Base-by-base conservation (phyloP, 75 land plant genomes). In the Pinus taeda region DNA sequence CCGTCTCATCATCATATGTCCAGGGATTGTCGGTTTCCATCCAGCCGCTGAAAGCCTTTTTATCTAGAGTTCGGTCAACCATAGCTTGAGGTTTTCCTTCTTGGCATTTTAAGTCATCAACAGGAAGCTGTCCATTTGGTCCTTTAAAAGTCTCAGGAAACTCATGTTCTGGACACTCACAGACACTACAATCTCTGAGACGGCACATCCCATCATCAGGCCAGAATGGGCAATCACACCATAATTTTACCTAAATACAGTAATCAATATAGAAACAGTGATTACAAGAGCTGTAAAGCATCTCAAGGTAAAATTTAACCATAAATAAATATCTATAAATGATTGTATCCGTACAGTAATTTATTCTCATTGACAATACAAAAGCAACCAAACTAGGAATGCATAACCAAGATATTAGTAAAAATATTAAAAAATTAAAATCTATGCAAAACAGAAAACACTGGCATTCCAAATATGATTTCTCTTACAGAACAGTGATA, bases 151-250 rank as follows among this genome's bases (percentile, higher is more conserved):
- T 62, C 15, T 76, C 74, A 15, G 87, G 87, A 59, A 85, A 83
- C 79, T 83, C 87, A 39, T 79, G 60, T 39, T 83, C 87, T 61
- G 87, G 87, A 64, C 87, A 85, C 65, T 85, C 87, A 60, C 87
- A 83, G 15, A 85, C 87, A 75, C 85, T 83, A 56, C 87, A 85
- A 79, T 85, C 87, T 21, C 86, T 71, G 42, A 85, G 75, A 65
- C 70, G 82, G 86, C 87, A 85, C 87, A 85, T 76, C 22, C 87
- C 86, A 39, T 85, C 87, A 42, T 85, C 82, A 4, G 85, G 82
- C 87, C 87, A 85, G 55, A 84, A 84, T 42, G 87, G 87, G 71
- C 87, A 85, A 53, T 85, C 82, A 30, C 87, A 85, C 81, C 81
- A 84, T 36, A 85, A 75, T 74, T 67, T 85, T 56, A 56, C 79